Base-by-base conservation (phyloP, 192 early-diverging fungal genomes). In the Podila horticola region DNA sequence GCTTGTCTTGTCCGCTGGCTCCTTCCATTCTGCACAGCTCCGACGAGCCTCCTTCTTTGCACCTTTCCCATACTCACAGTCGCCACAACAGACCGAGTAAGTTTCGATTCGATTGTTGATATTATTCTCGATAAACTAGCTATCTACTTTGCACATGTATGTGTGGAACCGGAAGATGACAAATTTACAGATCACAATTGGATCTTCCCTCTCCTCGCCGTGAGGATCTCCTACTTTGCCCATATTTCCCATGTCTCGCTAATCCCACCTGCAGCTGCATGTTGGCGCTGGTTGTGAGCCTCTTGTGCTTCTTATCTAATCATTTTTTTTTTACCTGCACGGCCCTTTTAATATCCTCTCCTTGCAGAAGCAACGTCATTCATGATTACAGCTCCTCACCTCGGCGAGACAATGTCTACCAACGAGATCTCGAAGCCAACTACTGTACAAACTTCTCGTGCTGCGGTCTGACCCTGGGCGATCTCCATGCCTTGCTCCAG, bases 371-470 rank as follows among this genome's bases (percentile, higher is more conserved):
- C 61, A 61, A 33, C 58, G 59, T 65, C 28, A 62, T 72, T 22
- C 75, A 79, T 13, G 75, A 79, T 41, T 81, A 73, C 31, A 81
- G 77, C 38, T 81, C 77, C 1, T 81, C 77, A 17, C 71, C 77
- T 55, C 66, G 71, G 58, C 62, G 71, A 31, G 77, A 71, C 34
- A 71, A 81, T 69, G 77, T 81, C 30, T 81, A 81, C 58, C 71
- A 89, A 29, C 90, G 90, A 62, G 92, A 92, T 70, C 90, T 97
- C 17, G 96, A 98, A 82, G 93, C 93, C 84, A 89, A 90, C 59
- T 98, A 96, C 85, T 97, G 96, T 85, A 92, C 93, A 77, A 94
- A 99, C 90, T 99, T 97, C 81, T 88, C 88, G 69, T 99, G 97
- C 88, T 99, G 97, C 74, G 97, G 97, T 20, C 85, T 95, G 58